A percentile compares a stretch with the other conserved stretches of the same genome.
Conservation (phyloP, 257 asterid species). For the Scutellaria barbata region DNA sequence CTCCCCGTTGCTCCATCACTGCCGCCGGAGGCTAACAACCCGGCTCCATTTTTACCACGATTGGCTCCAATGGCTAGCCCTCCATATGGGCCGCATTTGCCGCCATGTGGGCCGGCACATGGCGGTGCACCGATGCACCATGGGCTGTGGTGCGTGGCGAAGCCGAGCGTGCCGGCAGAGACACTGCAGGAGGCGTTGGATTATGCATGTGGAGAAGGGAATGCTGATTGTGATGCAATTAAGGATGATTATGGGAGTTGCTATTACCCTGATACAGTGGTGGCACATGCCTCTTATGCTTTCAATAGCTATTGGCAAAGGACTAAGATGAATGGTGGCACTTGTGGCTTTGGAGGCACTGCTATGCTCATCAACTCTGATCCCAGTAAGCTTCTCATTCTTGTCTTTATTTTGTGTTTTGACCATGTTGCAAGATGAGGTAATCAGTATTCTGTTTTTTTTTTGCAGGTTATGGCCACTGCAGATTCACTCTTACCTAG, state of each 20-base stretch:
- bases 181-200: conserved; percentile 82
- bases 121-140: conserved; percentile 49
- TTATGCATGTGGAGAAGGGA: conserved; percentile 91
- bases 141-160: conserved; percentile 92
- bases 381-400: conserved; percentile 61
- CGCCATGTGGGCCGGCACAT: conserved; percentile 70
- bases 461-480: conserved; percentile 79
- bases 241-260: conserved; percentile 65
- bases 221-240: conserved; percentile 82
- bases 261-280: conserved; percentile 64
- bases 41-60: conserved; percentile 46
- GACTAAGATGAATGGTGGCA: conserved; percentile 71
- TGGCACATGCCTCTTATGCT: conserved; percentile 92
- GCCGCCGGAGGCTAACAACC: conserved; percentile 33
- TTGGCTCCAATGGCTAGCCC: conserved; percentile 54
- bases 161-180: conserved; percentile 87
- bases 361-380: conserved; percentile 86
- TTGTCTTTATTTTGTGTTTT: neutral
- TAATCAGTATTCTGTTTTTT: neutral
- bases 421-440: neutral
- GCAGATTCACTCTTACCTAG: conserved; percentile 65
- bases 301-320: conserved; percentile 94
- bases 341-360: conserved; percentile 89
- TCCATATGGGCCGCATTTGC: conserved; percentile 62
- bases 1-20: conserved; percentile 49